Conservation (phyloP, 2,329 filamentous ascomycete genomes). For the Colletotrichum sp. region DNA sequence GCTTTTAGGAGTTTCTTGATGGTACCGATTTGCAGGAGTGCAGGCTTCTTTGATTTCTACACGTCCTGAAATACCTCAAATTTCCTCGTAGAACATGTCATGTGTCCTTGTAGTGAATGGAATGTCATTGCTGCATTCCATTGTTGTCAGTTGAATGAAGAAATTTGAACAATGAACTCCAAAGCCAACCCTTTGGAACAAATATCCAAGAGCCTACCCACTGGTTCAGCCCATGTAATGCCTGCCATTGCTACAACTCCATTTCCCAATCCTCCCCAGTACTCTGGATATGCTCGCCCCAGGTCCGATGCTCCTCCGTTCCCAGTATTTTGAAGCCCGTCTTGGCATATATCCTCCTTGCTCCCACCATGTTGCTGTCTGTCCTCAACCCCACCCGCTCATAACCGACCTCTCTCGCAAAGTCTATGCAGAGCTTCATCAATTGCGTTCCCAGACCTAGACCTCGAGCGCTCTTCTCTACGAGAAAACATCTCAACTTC, state of each 20-base stretch:
- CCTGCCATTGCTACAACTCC: not conserved
- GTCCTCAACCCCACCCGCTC: slow-evolving; percentile 22
- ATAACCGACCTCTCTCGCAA: slow-evolving; percentile 25
- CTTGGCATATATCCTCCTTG: slow-evolving; percentile 23
- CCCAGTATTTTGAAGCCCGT: slow-evolving; percentile 22
- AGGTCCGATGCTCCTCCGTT: not conserved
- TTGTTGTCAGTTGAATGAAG: not conserved
- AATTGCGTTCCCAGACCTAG: slow-evolving; percentile 23
- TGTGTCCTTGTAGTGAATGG: accelerated
- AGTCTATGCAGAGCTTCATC: slow-evolving; percentile 21
- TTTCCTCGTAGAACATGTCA: accelerated
- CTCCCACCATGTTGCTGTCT: slow-evolving; percentile 19
- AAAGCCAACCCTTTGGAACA: not conserved
- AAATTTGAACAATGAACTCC: not conserved
- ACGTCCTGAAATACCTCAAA: not conserved
- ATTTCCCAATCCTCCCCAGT: slow-evolving; percentile 17
- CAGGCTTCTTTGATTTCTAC: not conserved
- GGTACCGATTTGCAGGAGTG: not conserved
- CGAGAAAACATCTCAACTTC: slow-evolving; percentile 28
- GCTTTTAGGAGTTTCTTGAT: not conserved
- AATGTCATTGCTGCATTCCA: accelerated
- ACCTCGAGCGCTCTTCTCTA: slow-evolving; percentile 24
- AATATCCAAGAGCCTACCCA: not conserved
- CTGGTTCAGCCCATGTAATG: not conserved
- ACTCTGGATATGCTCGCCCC: not conserved